Percentiles rank a stretch among this genome's conserved stretches.
Evolutionary conservation across 2,329 filamentous ascomycete genomes (phyloP).

Genomic region (Exophiala xenobiotica): DNA sequence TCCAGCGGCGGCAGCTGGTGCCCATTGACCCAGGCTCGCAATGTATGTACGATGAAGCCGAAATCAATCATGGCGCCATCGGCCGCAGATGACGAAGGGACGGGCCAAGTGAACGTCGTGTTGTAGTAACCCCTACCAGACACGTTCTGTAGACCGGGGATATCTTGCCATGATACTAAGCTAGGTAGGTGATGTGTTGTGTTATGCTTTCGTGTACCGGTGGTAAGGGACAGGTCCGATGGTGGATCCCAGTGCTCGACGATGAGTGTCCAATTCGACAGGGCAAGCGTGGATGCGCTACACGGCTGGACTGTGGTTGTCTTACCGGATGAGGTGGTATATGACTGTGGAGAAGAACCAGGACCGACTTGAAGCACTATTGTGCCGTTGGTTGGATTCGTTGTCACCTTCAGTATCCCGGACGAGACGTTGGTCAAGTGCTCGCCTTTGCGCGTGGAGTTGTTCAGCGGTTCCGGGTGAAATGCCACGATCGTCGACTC

Average conservation of each 20-base stretch:
- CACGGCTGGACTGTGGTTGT: not conserved
- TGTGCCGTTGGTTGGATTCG: not conserved
- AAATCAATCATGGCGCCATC: not conserved
- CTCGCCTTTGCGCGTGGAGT: not conserved
- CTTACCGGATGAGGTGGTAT: not conserved
- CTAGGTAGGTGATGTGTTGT: not conserved
- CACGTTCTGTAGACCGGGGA: not conserved
- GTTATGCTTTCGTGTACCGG: not conserved
- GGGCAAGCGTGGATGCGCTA: not conserved
- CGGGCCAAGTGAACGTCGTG: not conserved
- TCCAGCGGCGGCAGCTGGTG: not conserved
- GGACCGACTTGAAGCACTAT: not conserved
- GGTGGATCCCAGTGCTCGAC: not conserved
- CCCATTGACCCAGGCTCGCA: not conserved
- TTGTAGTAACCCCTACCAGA: constrained; percentile 1
- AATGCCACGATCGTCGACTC: constrained; percentile 45
- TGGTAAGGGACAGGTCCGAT: not conserved
- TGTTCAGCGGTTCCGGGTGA: not conserved
- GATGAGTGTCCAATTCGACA: not conserved
- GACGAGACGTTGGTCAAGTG: not conserved
- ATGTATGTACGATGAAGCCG: not conserved
- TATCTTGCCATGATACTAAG: not conserved
- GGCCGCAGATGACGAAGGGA: not conserved
- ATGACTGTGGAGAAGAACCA: not conserved
- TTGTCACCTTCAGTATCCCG: not conserved